These are phyloP conservation scores for Pelargonium myrrhifolium DNA, from an alignment of 441 rosid species.

Conservation along the genomic window DNA sequence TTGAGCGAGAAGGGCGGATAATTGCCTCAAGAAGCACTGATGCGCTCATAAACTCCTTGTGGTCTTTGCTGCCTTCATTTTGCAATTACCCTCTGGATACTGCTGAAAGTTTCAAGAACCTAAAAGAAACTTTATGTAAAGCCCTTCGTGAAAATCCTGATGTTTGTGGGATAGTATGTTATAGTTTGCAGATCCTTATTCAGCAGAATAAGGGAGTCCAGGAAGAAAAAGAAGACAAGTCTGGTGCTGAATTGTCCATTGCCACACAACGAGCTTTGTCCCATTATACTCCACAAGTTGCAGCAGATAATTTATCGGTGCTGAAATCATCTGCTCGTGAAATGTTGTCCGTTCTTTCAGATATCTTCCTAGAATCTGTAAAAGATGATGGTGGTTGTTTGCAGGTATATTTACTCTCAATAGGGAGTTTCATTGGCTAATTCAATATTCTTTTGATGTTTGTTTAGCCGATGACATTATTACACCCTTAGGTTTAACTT, in stretches of 20 bases:
- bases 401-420: constrained; percentile 43
- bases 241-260: constrained; percentile 30
- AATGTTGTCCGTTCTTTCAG: constrained; percentile 51
- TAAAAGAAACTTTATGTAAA: constrained; percentile 37
- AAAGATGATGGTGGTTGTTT: constrained; percentile 84
- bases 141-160: constrained; percentile 55
- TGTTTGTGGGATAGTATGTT: constrained; percentile 64
- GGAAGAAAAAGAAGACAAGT: constrained; percentile 33
- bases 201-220: constrained; percentile 55
- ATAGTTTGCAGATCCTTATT: constrained; percentile 63
- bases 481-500: background rate
- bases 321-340: constrained; percentile 52
- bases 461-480: background rate
- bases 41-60: constrained; percentile 63
- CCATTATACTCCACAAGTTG: constrained; percentile 47
- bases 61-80: constrained; percentile 92
- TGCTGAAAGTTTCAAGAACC: constrained; percentile 61
- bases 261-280: constrained; percentile 47
- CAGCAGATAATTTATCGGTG: constrained; percentile 49
- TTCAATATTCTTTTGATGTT: background rate
- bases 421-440: background rate
- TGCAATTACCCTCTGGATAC: constrained; percentile 80
- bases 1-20: constrained; percentile 61
- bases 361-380: constrained; percentile 51
- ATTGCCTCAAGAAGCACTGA: constrained; percentile 56